Evolutionary conservation across 768 basidiomycete species (phyloP), one percentile per base, ranked within the genome.

Genomic region (Filobasidium wieringae): DNA sequence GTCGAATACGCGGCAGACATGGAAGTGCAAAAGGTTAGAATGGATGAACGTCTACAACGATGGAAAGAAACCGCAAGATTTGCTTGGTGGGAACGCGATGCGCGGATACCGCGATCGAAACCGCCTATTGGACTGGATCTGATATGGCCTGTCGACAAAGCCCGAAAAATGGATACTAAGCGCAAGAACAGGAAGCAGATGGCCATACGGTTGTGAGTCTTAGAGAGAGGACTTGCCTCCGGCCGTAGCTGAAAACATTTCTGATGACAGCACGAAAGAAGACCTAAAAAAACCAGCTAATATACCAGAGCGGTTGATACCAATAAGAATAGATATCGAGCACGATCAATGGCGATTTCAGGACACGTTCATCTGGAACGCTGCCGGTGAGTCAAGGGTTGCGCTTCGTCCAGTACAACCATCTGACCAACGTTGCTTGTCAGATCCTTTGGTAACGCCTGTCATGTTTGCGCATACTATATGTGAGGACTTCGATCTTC

Each of bases 301-400:
- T 15, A 62, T 68, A 15, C 64, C 73, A 12, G 95, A 99, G 68
- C 79, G 83, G 65, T 84, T 99, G 27, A 85, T 97, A 4, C 95
- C 95, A 2, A 85, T 99, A 37, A 82, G 95, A n/a, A 78, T 99
- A 52, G 95, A 99, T 72, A 84, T 96, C 66, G 95, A 99, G 66
- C 85, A 92, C 49, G 60, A 61, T 22, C 86, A 88, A 67, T 84
- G 87, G 69, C 87, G 85, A 75, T 84, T 96, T 79, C 82, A 90
- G 27, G 95, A 99, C 70, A 90, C 93, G 0, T 96, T 97, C 75
- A 81, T 95, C 43, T 99, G 93, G 95, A 95, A 99, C 68, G 74
- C 92, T 43, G 86, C 86, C 63, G 93, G 92, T 95, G 56, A n/a
- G 82, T 76, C 45, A 58, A 5, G 14, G 7, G 5, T 4, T 47